These are phyloP conservation scores for Hibiscus syriacus DNA, from an alignment of 345 rosid genomes.

Conservation along the genomic window DNA sequence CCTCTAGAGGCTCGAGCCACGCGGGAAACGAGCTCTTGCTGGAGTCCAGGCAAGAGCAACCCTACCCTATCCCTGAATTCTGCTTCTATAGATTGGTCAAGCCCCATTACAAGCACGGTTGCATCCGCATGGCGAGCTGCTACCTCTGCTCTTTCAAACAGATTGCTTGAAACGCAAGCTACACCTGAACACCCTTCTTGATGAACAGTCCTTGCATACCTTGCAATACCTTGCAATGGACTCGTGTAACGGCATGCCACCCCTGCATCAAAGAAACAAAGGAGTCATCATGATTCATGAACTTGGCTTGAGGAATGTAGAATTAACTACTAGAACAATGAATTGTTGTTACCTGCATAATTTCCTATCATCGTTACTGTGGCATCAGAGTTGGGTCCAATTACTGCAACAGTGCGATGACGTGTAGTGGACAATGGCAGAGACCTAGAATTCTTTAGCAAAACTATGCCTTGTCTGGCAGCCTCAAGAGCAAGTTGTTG, in stretches of 20 bases:
- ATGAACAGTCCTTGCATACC: conserved; percentile 50
- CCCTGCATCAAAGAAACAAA: conserved; percentile 25
- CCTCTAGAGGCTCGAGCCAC: conserved; percentile 70
- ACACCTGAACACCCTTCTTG: conserved; percentile 63
- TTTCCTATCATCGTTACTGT: conserved; percentile 94
- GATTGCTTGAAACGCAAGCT: conserved; percentile 36
- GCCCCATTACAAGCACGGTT: conserved; percentile 78
- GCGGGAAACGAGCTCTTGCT: conserved; percentile 64
- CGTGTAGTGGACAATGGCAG: conserved; percentile 54
- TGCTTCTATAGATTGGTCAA: conserved; percentile 83
- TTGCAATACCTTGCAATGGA: conserved; percentile 63
- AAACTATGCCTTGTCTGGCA: conserved; percentile 77
- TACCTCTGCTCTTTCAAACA: conserved; percentile 40
- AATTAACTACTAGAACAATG: neutral
- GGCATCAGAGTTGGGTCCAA: conserved; percentile 91
- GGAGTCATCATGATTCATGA: neutral
- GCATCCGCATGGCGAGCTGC: conserved; percentile 68
- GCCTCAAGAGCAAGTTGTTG: conserved; percentile 72
- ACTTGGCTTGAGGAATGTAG: neutral
- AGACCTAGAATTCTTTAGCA: conserved; percentile 51
- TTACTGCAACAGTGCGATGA: conserved; percentile 63
- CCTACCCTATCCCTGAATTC: conserved; percentile 64
- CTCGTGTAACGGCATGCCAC: conserved; percentile 64
- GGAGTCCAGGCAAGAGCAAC: conserved; percentile 62
- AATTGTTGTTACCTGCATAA: conserved; percentile 57